A percentile compares a stretch with the other conserved stretches of the same genome.
These are phyloP conservation scores for Quercus robur DNA, from an alignment of 306 rosid species.

Conservation along the genomic window DNA sequence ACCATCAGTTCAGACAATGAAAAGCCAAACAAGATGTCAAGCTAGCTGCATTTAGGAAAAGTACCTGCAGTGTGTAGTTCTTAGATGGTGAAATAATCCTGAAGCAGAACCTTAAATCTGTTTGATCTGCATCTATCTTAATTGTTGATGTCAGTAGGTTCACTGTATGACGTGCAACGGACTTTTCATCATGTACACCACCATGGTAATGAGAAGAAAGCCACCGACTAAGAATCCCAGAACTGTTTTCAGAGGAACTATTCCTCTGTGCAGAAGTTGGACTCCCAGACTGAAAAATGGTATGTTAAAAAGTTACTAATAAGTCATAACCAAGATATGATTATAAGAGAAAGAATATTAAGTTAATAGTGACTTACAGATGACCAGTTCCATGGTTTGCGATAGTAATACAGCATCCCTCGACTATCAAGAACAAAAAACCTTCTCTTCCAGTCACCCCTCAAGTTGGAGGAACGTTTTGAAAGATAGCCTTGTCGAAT, in stretches of 20 bases:
- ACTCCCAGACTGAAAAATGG: slow-evolving; percentile 45
- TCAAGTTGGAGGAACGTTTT: slow-evolving; percentile 77
- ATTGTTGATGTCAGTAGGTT: slow-evolving; percentile 79
- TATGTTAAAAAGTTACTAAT: slow-evolving; percentile 20
- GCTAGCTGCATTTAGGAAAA: slow-evolving; percentile 3
- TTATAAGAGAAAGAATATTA: slow-evolving; percentile 5
- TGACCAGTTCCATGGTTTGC: slow-evolving; percentile 62
- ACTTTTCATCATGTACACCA: slow-evolving; percentile 70
- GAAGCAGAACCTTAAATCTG: slow-evolving; percentile 88
- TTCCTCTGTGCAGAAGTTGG: slow-evolving; percentile 55
- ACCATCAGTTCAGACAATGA: slow-evolving; percentile 4
- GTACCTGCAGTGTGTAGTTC: slow-evolving; percentile 77
- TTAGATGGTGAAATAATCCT: slow-evolving; percentile 75
- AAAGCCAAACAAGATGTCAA: neutral
- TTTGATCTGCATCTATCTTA: slow-evolving; percentile 75
- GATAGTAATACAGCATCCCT: slow-evolving; percentile 78
- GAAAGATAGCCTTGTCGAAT: slow-evolving; percentile 88
- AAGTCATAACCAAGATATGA: neutral
- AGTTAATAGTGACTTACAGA: slow-evolving; percentile 48
- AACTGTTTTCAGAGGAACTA: slow-evolving; percentile 49
- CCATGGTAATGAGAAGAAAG: slow-evolving; percentile 81
- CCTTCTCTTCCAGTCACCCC: slow-evolving; percentile 94
- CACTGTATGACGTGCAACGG: slow-evolving; percentile 68
- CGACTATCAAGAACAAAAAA: slow-evolving; percentile 83
- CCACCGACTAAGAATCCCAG: slow-evolving; percentile 73